Evolutionary conservation across 1,284 basidiomycete genomes (phyloP), one percentile per base, ranked within the genome.

Genomic region (Hypsizygus ulmarius): DNA sequence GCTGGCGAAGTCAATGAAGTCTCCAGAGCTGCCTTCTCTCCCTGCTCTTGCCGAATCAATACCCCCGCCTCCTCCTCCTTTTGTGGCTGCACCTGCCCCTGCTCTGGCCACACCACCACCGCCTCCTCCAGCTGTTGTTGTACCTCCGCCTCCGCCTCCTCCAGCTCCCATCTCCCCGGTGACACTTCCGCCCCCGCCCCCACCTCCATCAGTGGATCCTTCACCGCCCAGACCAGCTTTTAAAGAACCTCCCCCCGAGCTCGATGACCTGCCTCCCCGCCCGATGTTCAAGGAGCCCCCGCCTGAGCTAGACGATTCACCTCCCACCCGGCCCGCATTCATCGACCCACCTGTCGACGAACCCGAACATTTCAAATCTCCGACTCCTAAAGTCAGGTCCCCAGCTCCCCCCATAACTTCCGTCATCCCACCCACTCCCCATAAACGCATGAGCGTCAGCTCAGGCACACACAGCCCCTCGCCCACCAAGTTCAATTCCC

Each of bases 241-340:
- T 64, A 79, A 75, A 62, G 77, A 79, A 43, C 72, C 73, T 16
- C 69, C 72, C 11, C 70, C 73, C 1, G 73, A 74, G 58, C 51
- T 63, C 14, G 68, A 73, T 9, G 72, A 76, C 51, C 57, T 73
- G 14, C 77, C 80, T n/a, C 66, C 73, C 10, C 69, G 78, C 29
- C 79, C 80, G 2, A 55, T 59, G 14, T 78, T 78, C 68, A 77
- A 73, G 61, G 74, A 77, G 28, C 68, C 69, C 16, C 63, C 64
- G 2, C 66, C 68, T 21, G 68, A 70, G 53, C 37, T 52, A 19
- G 62, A 65, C 6, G 44, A 58, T 36, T 51, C 61, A 6, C 63
- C 67, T 9, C 69, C 67, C 5, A 65, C 50, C 25, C 47, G 60
- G 47, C 71, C 73, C 12, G 67, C 64, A 8, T 77, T 79, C 49